These are phyloP conservation scores for Rheum nobile DNA, from an alignment of 148 eudicot species.

Conservation along the genomic window DNA sequence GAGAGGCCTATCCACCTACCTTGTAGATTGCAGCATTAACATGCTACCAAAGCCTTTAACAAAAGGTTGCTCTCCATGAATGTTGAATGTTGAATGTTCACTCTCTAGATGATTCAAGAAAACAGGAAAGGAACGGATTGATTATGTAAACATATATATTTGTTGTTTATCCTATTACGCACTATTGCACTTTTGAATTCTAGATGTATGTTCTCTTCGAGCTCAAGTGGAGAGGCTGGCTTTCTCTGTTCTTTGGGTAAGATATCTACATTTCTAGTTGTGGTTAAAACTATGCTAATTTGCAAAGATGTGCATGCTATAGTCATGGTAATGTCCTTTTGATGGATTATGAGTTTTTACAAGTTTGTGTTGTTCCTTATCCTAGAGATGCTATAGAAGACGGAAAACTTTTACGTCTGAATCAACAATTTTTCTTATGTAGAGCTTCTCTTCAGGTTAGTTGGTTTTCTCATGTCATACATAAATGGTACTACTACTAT, in stretches of 20 bases:
- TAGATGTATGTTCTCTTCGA: slow-evolving; percentile 96
- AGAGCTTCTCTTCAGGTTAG: slow-evolving; percentile 98
- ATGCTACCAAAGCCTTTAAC: slow-evolving; percentile 99
- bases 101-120: not conserved
- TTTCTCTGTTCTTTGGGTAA: slow-evolving; percentile 93
- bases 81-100: not conserved
- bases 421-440: slow-evolving; percentile 94
- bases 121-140: not conserved
- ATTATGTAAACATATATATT: not conserved
- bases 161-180: not conserved
- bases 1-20: slow-evolving; percentile 95
- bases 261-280: slow-evolving; percentile 1
- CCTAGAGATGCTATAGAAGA: slow-evolving; percentile 95
- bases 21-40: slow-evolving; percentile 92
- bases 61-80: slow-evolving; percentile 59
- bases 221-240: slow-evolving; percentile 92
- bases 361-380: slow-evolving; percentile 38
- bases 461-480: not conserved
- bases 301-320: not conserved
- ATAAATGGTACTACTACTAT: no score
- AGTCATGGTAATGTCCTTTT: not conserved
- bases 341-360: not conserved
- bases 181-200: slow-evolving; percentile 6
- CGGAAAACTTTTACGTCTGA: slow-evolving; percentile 81
- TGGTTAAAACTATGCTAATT: not conserved